phyloP scores from a whole-genome alignment of 768 basidiomycete species.

The Mycena crocata region DNA sequence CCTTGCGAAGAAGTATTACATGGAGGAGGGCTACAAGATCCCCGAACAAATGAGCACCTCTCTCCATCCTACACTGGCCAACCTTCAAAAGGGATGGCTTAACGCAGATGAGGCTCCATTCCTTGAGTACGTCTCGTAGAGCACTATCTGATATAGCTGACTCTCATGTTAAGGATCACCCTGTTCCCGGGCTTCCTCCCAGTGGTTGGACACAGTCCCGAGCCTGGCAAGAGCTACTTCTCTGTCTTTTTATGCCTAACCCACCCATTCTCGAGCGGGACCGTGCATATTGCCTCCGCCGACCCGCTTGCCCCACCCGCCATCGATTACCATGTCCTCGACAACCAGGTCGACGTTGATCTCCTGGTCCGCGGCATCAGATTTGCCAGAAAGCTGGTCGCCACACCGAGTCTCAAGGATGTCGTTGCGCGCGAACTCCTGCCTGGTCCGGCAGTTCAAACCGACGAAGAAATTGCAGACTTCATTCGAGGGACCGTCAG shows the following conservation, averaged over 20 bases:
- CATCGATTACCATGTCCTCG: conserved; percentile 34
- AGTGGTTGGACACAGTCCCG: not conserved
- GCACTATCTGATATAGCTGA: no score
- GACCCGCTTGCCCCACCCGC: conserved; percentile 31
- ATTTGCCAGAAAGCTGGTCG: conserved; percentile 26
- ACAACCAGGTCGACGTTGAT: conserved; percentile 37
- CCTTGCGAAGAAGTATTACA: not conserved
- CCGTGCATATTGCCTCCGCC: conserved; percentile 42
- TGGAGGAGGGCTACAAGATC: not conserved
- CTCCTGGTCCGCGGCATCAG: conserved; percentile 39
- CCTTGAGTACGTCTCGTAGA: not conserved
- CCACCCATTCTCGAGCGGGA: conserved; percentile 55
- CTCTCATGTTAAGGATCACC: not conserved
- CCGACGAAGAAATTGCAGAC: conserved; percentile 20
- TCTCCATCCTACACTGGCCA: not conserved
- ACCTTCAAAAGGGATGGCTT: conserved; percentile 7
- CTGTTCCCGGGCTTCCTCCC: conserved; percentile 14
- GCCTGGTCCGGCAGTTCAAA: not conserved
- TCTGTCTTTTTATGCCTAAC: conserved; percentile 37
- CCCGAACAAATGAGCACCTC: not conserved
- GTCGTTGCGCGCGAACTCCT: not conserved
- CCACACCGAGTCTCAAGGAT: not conserved
- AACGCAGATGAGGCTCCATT: not conserved
- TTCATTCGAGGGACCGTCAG: not conserved
- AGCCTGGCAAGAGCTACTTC: conserved; percentile 37